Base-by-base conservation (phyloP, 345 rosid genomes). In the Trapa incisa region DNA sequence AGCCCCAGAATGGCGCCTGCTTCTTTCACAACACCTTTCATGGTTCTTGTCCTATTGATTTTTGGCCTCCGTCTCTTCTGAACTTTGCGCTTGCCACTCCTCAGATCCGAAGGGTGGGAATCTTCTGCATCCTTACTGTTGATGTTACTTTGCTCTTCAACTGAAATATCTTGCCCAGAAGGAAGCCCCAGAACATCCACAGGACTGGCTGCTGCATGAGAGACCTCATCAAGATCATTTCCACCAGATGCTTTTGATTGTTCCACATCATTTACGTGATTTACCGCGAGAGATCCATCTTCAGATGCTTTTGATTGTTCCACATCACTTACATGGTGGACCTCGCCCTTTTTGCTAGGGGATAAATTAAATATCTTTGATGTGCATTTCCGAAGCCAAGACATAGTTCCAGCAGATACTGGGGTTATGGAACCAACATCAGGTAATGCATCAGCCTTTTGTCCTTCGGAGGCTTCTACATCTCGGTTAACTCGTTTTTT, bases 381-480 rank as follows among this genome's bases (percentile, higher is more conserved):
- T 37, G 94, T 90, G 80, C 97, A 90, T 72, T 85, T 85, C 65
- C 84, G 86, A 67, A 94, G 80, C 96, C 96, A 89, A 53, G 90
- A 85, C 65, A 85, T 78, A 12, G 86, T 74, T 68, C 86, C 89
- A 81, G 75, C 72, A 61, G 94, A 72, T 66, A 63, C 77, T n/a
- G 94, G 89, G 50, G 89, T 75, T 69, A 71, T 79, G 16, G 79
- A 80, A 56, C 43, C 79, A 65, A 32, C 61, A 43, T 50, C 2
- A 33, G 94, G 86, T 70, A 87, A 78, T 42, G 69, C 67, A 65
- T 81, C 84, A 50, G n/a, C 47, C 43, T 75, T 74, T 63, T 52
- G 76, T 70, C 52, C 68, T 64, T 69, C 71, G 37, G 67, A 56
- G 65, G 67, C 70, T 47, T 38, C 70, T n/a, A 37, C 62, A 71